Base-by-base conservation (phyloP, 1,284 basidiomycete species). In the Ustilago loliicola region DNA sequence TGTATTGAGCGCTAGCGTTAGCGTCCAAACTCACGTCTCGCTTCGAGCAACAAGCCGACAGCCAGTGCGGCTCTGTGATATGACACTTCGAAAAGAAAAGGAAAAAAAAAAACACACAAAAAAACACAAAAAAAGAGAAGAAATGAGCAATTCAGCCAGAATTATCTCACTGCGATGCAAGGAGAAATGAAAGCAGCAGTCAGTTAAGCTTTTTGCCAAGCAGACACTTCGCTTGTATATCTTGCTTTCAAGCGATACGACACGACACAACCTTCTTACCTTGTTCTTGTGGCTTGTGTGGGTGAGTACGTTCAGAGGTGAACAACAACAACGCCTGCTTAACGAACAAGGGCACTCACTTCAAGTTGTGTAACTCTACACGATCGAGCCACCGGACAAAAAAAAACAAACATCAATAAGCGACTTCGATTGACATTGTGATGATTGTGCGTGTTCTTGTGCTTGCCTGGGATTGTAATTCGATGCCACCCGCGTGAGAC, bases 11-110 rank as follows among this genome's bases (percentile, higher is more conserved):
- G n/a, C 42, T 45, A 45, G 42, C 42, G 42, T 21, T 45, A 45
- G 42, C 21, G 42, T 21, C n/a, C n/a, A 45, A 45, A 45, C n/a
- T 45, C 42, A 45, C 6, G 42, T 45, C 42, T 45, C 42, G 42
- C 42, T 45, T 45, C 42, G n/a, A 45, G 34, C 34, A 36, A 36
- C 34, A 21, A 21, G 42, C 15, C 1, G 6, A 15, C 17, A 45
- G n/a, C 42, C 42, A 21, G n/a, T 19, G 11, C 19, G 17, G n/a
- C n/a, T n/a, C n/a, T n/a, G n/a, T n/a, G n/a, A n/a, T n/a, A n/a
- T n/a, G n/a, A n/a, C n/a, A 34, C 3, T 10, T 45, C n/a, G 11
- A 45, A 21, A 21, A 21, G n/a, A 21, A 40, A 21, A 6, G 21
- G n/a, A 45, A 3, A 21, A 45, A 45, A 9, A 23, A n/a, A 9